Conservation (phyloP, 257 asterid species). For the Gentiana dahurica region DNA sequence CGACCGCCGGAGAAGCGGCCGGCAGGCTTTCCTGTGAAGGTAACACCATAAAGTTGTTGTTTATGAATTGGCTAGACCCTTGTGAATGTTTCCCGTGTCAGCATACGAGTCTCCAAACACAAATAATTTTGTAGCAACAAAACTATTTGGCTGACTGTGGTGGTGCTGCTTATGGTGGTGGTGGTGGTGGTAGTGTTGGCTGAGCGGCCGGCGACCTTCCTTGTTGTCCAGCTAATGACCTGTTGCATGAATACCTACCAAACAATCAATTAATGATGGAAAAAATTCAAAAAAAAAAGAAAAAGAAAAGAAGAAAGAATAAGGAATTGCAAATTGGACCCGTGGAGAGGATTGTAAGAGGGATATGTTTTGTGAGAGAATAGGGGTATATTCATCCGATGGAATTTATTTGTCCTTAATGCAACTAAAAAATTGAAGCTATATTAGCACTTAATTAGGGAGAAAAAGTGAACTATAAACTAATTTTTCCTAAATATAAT, state of each 20-base stretch:
- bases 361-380: not conserved
- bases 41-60: constrained; percentile 60
- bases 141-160: constrained; percentile 1
- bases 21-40: constrained; percentile 90
- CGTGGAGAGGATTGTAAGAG: constrained; percentile 22
- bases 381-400: no score
- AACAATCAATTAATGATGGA: not conserved
- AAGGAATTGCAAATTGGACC: constrained; percentile 18
- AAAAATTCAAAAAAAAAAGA: not conserved
- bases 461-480: no score
- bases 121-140: constrained; percentile 45
- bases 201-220: constrained; percentile 12
- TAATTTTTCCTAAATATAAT: no score
- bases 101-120: constrained; percentile 94
- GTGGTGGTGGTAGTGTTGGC: constrained; percentile 1
- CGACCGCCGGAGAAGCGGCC: constrained; percentile 94
- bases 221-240: constrained; percentile 13
- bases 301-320: not conserved
- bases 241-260: no score
- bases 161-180: constrained; percentile 12
- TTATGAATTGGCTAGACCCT: constrained; percentile 54
- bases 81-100: constrained; percentile 69
- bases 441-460: no score
- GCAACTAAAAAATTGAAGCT: no score
- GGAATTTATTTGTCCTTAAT: no score